Base-by-base conservation (phyloP, 129 eudicot species). In the Pittosporum tobira region DNA sequence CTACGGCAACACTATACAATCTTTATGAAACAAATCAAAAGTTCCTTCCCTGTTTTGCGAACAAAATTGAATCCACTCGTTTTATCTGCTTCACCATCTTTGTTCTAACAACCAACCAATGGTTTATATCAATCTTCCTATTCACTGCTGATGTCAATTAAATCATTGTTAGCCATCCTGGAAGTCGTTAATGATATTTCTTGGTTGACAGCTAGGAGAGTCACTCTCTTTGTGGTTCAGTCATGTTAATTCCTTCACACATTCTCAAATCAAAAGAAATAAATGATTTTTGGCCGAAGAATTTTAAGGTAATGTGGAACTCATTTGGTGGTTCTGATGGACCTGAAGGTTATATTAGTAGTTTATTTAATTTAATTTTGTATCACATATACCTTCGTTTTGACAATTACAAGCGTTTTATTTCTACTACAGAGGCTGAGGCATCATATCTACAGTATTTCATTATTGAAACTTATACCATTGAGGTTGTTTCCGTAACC, bases 191-290 rank as follows among this genome's bases (percentile, higher is more conserved):
- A 29, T 16, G 52, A 45, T 37, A 37, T 59, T 52, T 51, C 20
- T 20, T 48, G 12, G n/a, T 25, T 18, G 36, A 27, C 67, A 82
- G 84, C n/a, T n/a, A n/a, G 84, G 87, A 1, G 95, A 85, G 69
- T 70, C 97, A 26, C 67, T 90, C 25, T 80, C 95, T 23, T 48
- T 90, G 66, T 90, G 97, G 97, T 80, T 90, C 26, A 59, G 73
- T 28, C 73, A 54, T 18, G 68, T 84, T n/a, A n/a, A n/a, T n/a
- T 73, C 88, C 86, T 47, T 77, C 67, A 54, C 24, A 50, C 1
- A 34, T 85, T 54, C 15, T 75, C 22, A 85, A 75, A 51, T 85
- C 97, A 16, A 90, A 73, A 62, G 88, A 79, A 76, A n/a, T n/a
- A n/a, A n/a, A 77, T 90, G 88, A 22, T 57, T 71, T 79, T 90